Conservation (phyloP, 352 stramenopile genomes). For the Pythium sp. region DNA sequence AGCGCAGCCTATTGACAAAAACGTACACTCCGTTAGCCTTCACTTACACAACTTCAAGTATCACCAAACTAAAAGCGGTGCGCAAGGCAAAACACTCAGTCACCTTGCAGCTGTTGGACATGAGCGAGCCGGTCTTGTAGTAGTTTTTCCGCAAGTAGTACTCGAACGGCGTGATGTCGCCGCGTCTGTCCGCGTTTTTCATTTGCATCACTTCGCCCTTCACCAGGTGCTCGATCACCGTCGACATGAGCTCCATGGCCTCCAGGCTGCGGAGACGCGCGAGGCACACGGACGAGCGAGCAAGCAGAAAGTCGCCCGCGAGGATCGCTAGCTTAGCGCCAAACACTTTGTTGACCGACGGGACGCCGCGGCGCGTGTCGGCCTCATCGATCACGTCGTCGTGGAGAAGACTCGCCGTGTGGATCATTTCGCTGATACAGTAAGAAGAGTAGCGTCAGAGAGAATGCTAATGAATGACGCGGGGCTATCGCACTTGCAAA, state of each 20-base stretch:
- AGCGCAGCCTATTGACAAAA: conserved; percentile 62
- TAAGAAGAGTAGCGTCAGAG: neutral
- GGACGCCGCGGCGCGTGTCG: conserved; percentile 92
- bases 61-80: too few species aligned
- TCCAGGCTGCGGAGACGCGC: conserved; percentile 94
- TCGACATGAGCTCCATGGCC: conserved; percentile 97
- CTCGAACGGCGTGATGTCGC: conserved; percentile 87
- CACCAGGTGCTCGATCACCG: conserved; percentile 98
- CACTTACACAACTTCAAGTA: too few species aligned
- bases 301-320: conserved; percentile 96
- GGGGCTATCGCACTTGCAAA: neutral
- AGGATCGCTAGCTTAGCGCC: conserved; percentile 99
- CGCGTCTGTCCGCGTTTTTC: conserved; percentile 77
- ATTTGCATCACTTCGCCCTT: conserved; percentile 99
- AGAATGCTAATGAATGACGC: neutral
- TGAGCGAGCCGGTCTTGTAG: conserved; percentile 99
- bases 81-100: neutral
- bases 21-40: too few species aligned
- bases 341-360: conserved; percentile 96
- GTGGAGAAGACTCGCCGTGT: conserved; percentile 98
- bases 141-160: conserved; percentile 99
- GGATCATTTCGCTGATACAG: conserved; percentile 94
- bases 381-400: conserved; percentile 99
- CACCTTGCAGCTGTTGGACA: conserved; percentile 95
- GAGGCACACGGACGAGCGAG: conserved; percentile 94